Evolutionary conservation across 441 rosid genomes (phyloP).

Genomic region (Eruca vesicaria): DNA sequence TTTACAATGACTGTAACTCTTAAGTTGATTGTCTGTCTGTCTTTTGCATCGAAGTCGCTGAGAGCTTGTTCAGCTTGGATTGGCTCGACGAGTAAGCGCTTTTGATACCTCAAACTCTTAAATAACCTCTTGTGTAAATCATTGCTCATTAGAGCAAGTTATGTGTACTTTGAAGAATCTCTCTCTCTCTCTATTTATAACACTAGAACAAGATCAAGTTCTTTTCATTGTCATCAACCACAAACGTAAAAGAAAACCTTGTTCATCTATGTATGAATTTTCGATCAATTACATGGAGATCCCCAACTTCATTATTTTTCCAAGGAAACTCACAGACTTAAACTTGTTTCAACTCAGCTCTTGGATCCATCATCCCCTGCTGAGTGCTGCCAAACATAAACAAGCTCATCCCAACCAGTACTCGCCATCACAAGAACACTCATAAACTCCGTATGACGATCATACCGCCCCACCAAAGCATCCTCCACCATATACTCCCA

Average conservation of each 20-base stretch:
- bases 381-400: conserved; percentile 93
- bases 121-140: not conserved
- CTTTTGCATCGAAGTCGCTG: no score
- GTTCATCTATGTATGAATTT: not conserved
- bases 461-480: conserved; percentile 73
- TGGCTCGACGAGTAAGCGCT: not conserved
- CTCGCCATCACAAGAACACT: conserved; percentile 93
- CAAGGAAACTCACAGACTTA: conserved; percentile 7
- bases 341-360: conserved; percentile 47
- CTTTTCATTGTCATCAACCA: not conserved
- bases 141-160: not conserved
- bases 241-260: not conserved
- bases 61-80: not conserved
- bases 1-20: no score
- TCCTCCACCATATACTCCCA: conserved; percentile 94
- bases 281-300: conserved; percentile 2
- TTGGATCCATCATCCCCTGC: conserved; percentile 85
- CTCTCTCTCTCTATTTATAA: not conserved
- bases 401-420: conserved; percentile 93
- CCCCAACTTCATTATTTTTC: conserved; percentile 7
- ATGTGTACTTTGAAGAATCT: not conserved
- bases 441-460: conserved; percentile 87
- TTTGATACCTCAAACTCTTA: not conserved
- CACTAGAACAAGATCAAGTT: not conserved
- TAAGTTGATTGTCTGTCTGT: no score